phyloP scores from a whole-genome alignment of 192 early-diverging fungal genomes.

The Gonapodya sp. region DNA sequence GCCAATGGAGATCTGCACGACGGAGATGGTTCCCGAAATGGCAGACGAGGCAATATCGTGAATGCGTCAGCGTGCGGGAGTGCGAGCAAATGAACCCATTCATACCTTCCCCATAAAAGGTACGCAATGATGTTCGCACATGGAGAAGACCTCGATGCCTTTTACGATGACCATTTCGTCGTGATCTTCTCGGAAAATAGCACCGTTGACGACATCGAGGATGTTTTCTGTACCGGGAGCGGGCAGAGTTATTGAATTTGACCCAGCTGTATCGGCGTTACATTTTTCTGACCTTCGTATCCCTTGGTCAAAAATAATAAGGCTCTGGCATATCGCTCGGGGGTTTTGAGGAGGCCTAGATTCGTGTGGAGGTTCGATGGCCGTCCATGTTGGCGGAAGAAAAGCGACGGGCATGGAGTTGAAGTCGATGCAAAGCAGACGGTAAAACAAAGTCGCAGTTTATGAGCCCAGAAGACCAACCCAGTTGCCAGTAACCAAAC shows the following conservation, averaged over 20 bases:
- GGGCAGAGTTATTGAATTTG: not conserved
- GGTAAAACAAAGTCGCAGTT: too few species aligned
- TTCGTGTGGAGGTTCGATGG: too few species aligned
- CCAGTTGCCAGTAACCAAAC: too few species aligned
- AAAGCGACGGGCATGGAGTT: too few species aligned
- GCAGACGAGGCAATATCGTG: not conserved
- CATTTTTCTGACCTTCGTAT: conserved; percentile 69
- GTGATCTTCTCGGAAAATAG: conserved; percentile 89
- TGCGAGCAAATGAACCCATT: not conserved
- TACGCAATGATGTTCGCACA: conserved; percentile 99
- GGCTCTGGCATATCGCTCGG: conserved; percentile 92
- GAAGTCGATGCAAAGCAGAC: too few species aligned
- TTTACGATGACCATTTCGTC: conserved; percentile 99
- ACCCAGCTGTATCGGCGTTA: not conserved
- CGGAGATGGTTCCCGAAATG: conserved; percentile 2
- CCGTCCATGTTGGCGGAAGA: too few species aligned
- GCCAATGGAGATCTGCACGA: conserved; percentile 72
- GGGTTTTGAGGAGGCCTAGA: conserved; percentile 75
- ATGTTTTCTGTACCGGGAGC: conserved; percentile 11
- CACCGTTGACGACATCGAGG: conserved; percentile 77
- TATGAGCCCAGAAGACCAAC: too few species aligned
- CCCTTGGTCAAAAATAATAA: conserved; percentile 97
- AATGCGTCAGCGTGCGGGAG: not conserved
- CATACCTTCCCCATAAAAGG: conserved; percentile 91
- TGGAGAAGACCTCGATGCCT: conserved; percentile 88